Percentiles rank a stretch among this genome's conserved stretches.
phyloP scores from a whole-genome alignment of 495 filamentous ascomycete species.

The Xylaria intraflava region DNA sequence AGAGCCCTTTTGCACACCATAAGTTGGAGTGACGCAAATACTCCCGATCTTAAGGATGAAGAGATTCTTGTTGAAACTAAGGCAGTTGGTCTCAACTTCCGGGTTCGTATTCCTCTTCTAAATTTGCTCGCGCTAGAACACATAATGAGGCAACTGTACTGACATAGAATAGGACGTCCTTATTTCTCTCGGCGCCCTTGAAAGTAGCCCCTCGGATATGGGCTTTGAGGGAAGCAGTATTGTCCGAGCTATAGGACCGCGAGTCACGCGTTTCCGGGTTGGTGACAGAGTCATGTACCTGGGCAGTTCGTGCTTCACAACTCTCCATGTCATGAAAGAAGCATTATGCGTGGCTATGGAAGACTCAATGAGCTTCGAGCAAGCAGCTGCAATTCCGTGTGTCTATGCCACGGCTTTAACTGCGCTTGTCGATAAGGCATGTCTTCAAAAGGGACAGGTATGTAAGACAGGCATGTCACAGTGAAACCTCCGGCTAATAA shows the following conservation, averaged over 20 bases:
- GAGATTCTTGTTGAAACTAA: slow-evolving; percentile 18
- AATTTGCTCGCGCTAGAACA: background rate
- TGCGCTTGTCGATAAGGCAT: slow-evolving; percentile 26
- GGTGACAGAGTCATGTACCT: slow-evolving; percentile 31
- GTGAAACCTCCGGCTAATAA: slow-evolving; percentile 39
- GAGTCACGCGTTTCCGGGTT: slow-evolving; percentile 21
- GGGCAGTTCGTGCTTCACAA: background rate
- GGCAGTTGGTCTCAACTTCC: slow-evolving; percentile 31
- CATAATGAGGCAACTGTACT: background rate
- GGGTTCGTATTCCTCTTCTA: background rate
- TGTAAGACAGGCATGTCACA: slow-evolving; percentile 15
- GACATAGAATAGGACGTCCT: slow-evolving; percentile 20
- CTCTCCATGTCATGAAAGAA: background rate
- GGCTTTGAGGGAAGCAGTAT: slow-evolving; percentile 25
- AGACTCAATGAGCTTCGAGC: slow-evolving; percentile 35
- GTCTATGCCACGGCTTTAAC: slow-evolving; percentile 46
- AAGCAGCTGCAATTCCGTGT: slow-evolving; percentile 41
- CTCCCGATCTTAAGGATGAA: background rate
- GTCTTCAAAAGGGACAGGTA: slow-evolving; percentile 23
- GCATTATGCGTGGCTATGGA: slow-evolving; percentile 26
- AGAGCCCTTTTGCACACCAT: background rate
- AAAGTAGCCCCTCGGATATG: slow-evolving; percentile 5
- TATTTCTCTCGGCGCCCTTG: slow-evolving; percentile 27
- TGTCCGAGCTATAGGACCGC: slow-evolving; percentile 19
- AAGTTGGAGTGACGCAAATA: background rate